Conservation (phyloP, 2,329 filamentous ascomycete genomes). For the Sporothrix protearum region DNA sequence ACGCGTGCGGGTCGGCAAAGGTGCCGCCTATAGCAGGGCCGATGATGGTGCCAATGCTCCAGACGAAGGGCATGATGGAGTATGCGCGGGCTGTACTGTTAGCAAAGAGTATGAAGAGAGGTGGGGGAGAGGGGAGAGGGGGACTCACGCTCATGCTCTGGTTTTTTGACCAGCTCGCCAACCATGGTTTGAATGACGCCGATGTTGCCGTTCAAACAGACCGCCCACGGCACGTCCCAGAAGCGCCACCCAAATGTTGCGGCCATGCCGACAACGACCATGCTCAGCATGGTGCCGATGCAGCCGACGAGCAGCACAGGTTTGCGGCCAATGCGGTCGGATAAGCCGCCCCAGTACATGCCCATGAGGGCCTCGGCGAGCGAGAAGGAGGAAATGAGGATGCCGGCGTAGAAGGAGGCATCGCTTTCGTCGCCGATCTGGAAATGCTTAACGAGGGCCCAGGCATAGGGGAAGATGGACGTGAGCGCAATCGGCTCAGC, state of each 20-base stretch:
- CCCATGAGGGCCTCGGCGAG: conserved; percentile 78
- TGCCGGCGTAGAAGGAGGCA: conserved; percentile 82
- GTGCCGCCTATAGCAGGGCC: conserved; percentile 84
- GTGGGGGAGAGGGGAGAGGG: neutral
- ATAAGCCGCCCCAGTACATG: conserved; percentile 83
- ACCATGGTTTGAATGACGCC: conserved; percentile 93
- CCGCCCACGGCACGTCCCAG: conserved; percentile 73
- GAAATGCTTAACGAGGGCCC: conserved; percentile 75
- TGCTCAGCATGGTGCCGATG: conserved; percentile 74
- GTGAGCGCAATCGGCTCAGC: conserved; percentile 91
- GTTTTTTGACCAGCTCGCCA: conserved; percentile 76
- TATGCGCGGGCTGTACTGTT: conserved; percentile 67
- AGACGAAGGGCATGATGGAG: conserved; percentile 90
- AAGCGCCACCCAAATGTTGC: conserved; percentile 80
- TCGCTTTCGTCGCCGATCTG: conserved; percentile 66
- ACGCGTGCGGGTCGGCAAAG: conserved; percentile 72
- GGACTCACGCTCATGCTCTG: conserved; percentile 76
- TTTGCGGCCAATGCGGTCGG: conserved; percentile 79
- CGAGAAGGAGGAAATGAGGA: conserved; percentile 82
- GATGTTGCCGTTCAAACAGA: conserved; percentile 84
- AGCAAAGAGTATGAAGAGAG: conserved; percentile 15
- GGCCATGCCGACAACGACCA: conserved; percentile 80
- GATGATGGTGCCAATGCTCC: conserved; percentile 85
- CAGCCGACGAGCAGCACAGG: conserved; percentile 80
- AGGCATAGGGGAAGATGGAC: conserved; percentile 89